A percentile compares a stretch with the other conserved stretches of the same genome.
phyloP scores from a whole-genome alignment of 2,329 filamentous ascomycete species.

The Aspergillus awamori region DNA sequence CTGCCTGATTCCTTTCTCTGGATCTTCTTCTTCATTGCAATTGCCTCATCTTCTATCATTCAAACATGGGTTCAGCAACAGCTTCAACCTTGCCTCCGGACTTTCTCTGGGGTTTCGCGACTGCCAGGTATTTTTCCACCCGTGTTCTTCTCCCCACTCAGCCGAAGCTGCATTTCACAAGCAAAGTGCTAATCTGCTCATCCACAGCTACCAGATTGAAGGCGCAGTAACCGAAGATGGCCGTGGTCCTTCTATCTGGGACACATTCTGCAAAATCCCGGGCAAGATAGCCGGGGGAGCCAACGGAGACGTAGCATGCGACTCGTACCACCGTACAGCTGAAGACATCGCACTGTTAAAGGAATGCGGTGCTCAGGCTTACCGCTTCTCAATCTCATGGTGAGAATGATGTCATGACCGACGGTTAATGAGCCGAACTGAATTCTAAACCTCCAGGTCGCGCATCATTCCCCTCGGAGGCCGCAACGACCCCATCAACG shows the following conservation, averaged over 20 bases:
- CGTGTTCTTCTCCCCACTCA: background rate
- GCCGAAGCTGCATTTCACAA: background rate
- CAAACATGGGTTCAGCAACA: constrained; percentile 31
- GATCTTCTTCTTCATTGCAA: no score
- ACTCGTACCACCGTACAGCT: constrained; percentile 78
- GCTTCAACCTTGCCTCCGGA: constrained; percentile 60
- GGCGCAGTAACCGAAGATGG: constrained; percentile 74
- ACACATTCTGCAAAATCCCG: constrained; percentile 78
- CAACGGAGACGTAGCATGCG: constrained; percentile 77
- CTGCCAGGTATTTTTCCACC: constrained; percentile 60
- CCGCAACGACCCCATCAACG: constrained; percentile 78
- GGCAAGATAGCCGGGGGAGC: constrained; percentile 81
- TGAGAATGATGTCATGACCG: constrained; percentile 15
- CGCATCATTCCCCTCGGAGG: constrained; percentile 85
- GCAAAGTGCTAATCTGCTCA: background rate
- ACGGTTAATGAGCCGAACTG: background rate
- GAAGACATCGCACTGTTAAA: constrained; percentile 80
- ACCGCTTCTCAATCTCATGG: constrained; percentile 85
- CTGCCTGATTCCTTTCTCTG: no score
- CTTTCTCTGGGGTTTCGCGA: constrained; percentile 80
- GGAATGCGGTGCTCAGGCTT: constrained; percentile 70
- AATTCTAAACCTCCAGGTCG: constrained; percentile 44
- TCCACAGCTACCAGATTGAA: constrained; percentile 82
- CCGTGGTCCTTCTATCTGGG: constrained; percentile 83
- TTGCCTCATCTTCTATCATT: no score